These are phyloP conservation scores for Trichoderma citrinoviride DNA, from an alignment of 2,329 filamentous ascomycete genomes.

Conservation along the genomic window DNA sequence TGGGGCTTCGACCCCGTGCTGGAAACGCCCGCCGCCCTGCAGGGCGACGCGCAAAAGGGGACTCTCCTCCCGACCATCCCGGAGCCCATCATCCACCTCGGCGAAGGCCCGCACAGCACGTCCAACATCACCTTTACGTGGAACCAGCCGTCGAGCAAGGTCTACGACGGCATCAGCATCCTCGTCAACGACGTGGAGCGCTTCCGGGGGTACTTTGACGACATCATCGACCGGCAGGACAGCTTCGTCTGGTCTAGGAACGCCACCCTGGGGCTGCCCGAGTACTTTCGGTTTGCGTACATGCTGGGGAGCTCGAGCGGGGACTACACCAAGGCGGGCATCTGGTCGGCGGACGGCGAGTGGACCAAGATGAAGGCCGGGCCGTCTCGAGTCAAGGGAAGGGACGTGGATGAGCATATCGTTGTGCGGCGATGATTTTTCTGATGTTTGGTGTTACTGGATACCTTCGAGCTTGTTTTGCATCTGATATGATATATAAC, in stretches of 20 bases:
- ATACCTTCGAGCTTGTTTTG: not conserved
- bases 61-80: slow-evolving; percentile 58
- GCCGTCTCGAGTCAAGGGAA: slow-evolving; percentile 47
- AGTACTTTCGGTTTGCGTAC: slow-evolving; percentile 77
- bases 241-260: slow-evolving; percentile 61
- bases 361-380: slow-evolving; percentile 67
- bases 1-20: slow-evolving; percentile 93
- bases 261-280: slow-evolving; percentile 46
- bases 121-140: slow-evolving; percentile 66
- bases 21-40: slow-evolving; percentile 72
- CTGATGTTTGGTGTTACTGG: not conserved
- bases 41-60: slow-evolving; percentile 63
- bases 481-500: not conserved
- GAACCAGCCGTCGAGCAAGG: slow-evolving; percentile 43
- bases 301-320: slow-evolving; percentile 62
- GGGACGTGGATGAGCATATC: slow-evolving; percentile 29
- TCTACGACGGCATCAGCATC: slow-evolving; percentile 73
- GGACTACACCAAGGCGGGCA: slow-evolving; percentile 75
- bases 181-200: slow-evolving; percentile 84
- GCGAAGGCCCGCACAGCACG: slow-evolving; percentile 37
- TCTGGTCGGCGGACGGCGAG: slow-evolving; percentile 61
- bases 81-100: slow-evolving; percentile 47
- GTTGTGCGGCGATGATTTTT: slow-evolving; percentile 23
- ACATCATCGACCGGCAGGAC: slow-evolving; percentile 43
- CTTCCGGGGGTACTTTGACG: slow-evolving; percentile 68